Evolutionary conservation across 108 stramenopile species (phyloP).

Genomic region (Aureococcus anophagefferens): DNA sequence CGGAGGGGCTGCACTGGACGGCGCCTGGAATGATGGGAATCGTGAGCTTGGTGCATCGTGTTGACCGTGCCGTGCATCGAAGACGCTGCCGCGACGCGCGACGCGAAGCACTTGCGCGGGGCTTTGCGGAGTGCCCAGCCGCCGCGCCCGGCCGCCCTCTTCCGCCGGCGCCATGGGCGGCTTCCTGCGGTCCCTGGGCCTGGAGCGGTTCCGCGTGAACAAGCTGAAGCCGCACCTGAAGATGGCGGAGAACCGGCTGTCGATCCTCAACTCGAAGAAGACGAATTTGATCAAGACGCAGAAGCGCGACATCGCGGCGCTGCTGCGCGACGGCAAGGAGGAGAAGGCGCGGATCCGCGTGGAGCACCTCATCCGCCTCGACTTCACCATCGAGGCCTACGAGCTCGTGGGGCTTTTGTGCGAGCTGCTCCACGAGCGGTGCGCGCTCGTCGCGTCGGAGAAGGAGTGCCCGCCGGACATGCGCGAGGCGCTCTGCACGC

Average conservation of each 20-base stretch:
- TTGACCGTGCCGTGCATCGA: too few relatives aligned
- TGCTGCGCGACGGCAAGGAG: conserved; percentile 23
- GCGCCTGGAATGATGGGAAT: too few relatives aligned
- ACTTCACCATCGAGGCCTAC: conserved; percentile 33
- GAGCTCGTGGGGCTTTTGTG: conserved; percentile 28
- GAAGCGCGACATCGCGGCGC: background rate
- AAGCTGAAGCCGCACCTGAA: background rate
- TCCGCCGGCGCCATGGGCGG: too few relatives aligned
- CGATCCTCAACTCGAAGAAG: background rate
- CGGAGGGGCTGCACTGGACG: too few relatives aligned
- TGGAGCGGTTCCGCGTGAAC: background rate
- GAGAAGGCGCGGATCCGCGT: conserved; percentile 36
- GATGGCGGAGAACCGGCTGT: background rate
- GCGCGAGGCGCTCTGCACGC: conserved; percentile 22
- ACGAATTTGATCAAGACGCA: background rate
- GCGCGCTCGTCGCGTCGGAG: conserved; percentile 16
- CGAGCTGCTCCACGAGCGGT: conserved; percentile 30
- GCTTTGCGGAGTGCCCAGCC: too few relatives aligned
- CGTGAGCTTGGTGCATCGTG: too few relatives aligned
- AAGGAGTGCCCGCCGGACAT: conserved; percentile 26
- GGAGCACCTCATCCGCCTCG: conserved; percentile 34
- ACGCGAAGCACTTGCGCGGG: too few relatives aligned
- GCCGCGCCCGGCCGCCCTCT: too few relatives aligned
- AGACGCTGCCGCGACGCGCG: too few relatives aligned
- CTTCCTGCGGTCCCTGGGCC: background rate